Percentiles rank a stretch among this genome's conserved stretches.
Conservation (phyloP, 176 grass and related monocot genomes). For the Eleusine coracana region DNA sequence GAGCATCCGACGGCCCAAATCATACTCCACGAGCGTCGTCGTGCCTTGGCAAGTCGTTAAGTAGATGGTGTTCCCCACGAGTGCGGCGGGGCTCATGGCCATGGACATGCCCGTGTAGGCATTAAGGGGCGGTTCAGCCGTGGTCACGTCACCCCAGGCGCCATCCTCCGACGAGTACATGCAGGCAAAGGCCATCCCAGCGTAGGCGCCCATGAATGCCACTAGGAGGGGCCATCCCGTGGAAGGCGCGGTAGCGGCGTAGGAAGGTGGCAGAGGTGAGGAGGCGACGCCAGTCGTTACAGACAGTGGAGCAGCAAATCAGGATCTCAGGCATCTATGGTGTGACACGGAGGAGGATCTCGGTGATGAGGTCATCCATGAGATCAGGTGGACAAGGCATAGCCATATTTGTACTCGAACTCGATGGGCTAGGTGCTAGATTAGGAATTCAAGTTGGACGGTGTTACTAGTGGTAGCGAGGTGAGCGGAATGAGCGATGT, state of each 20-base stretch:
- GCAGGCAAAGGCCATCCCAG: background rate
- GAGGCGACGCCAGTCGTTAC: background rate
- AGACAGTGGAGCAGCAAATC: slow-evolving; percentile 1
- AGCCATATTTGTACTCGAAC: too few relatives aligned
- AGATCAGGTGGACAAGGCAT: background rate
- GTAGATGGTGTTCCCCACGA: slow-evolving; percentile 29
- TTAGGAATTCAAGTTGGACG: too few relatives aligned
- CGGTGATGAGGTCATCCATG: background rate
- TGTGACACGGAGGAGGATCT: background rate
- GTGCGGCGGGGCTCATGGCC: background rate
- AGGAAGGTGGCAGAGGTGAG: slow-evolving; percentile 25
- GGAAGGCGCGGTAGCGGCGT: slow-evolving; percentile 32
- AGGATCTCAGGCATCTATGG: background rate
- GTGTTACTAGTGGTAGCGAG: too few relatives aligned
- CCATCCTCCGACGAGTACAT: slow-evolving; percentile 34
- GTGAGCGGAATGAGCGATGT: too few relatives aligned
- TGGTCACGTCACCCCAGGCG: background rate
- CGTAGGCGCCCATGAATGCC: background rate
- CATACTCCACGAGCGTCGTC: slow-evolving; percentile 4
- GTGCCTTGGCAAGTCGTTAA: background rate
- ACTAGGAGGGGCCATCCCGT: slow-evolving; percentile 8
- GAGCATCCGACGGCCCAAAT: background rate
- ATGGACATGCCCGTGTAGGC: background rate
- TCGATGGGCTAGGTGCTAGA: too few relatives aligned
- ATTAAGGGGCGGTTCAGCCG: background rate